These are phyloP conservation scores for Globisporangium sylvaticum DNA, from an alignment of 352 stramenopile species.

Conservation along the genomic window DNA sequence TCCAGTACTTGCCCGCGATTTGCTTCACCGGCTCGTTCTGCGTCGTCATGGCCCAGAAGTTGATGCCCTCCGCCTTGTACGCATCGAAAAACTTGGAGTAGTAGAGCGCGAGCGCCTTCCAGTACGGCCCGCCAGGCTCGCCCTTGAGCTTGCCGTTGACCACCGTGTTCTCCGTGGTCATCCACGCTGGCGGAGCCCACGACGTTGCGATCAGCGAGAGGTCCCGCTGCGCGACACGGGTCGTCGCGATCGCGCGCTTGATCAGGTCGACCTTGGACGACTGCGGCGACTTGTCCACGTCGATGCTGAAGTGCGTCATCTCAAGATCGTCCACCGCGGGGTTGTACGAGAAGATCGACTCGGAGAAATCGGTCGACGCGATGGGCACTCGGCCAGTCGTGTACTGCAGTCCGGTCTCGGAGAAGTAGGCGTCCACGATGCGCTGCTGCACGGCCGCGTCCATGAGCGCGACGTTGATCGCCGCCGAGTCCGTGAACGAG, in stretches of 20 bases:
- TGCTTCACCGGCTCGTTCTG: constrained; percentile 72
- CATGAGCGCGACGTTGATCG: constrained; percentile 72
- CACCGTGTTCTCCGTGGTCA: constrained; percentile 60
- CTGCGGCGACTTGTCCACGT: constrained; percentile 46
- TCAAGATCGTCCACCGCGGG: constrained; percentile 28
- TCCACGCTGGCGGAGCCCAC: constrained; percentile 77
- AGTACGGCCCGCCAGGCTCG: constrained; percentile 34
- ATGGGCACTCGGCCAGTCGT: constrained; percentile 72
- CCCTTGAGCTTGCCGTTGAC: constrained; percentile 46
- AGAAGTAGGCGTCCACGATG: constrained; percentile 67
- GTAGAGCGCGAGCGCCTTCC: constrained; percentile 62
- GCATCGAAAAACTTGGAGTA: constrained; percentile 78
- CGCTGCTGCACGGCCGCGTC: constrained; percentile 41
- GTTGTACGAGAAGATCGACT: constrained; percentile 43
- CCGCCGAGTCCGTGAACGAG: constrained; percentile 75
- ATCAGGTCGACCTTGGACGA: constrained; percentile 38
- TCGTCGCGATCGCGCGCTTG: constrained; percentile 25
- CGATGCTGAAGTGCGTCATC: constrained; percentile 67
- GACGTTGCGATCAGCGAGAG: constrained; percentile 66
- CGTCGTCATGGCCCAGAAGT: constrained; percentile 67
- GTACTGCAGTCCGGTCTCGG: constrained; percentile 55
- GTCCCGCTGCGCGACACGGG: constrained; percentile 16
- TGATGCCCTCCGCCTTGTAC: constrained; percentile 52
- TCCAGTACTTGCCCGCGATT: constrained; percentile 33
- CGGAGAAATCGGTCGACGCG: constrained; percentile 74